Evolutionary conservation across 108 stramenopile species (phyloP).

Genomic region (Nitzschia sp.): DNA sequence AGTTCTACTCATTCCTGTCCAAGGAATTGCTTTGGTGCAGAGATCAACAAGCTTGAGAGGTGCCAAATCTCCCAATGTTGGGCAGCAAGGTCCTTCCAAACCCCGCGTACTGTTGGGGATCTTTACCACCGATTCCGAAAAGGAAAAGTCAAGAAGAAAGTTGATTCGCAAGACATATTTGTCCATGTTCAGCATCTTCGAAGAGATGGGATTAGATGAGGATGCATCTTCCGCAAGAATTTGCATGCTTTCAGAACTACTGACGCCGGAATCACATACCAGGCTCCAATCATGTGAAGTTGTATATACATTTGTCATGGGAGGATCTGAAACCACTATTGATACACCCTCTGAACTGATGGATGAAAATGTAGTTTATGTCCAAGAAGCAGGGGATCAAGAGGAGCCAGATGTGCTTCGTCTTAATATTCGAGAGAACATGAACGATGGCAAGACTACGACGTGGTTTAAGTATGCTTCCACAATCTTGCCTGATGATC

Average conservation of each 20-base stretch:
- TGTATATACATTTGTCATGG: conserved; percentile 42
- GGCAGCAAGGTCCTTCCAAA: neutral
- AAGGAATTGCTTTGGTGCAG: too few species aligned
- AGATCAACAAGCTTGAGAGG: too few species aligned
- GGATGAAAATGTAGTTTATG: conserved; percentile 4
- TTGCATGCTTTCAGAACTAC: conserved; percentile 10
- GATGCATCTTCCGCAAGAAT: neutral
- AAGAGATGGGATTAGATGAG: neutral
- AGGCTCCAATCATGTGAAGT: conserved; percentile 27
- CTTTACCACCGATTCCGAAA: conserved; percentile 4
- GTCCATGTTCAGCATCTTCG: neutral
- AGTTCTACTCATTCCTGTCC: too few species aligned
- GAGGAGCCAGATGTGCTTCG: conserved; percentile 12
- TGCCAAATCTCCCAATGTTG: too few species aligned
- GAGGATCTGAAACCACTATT: conserved; percentile 1
- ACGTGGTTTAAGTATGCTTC: conserved; percentile 32
- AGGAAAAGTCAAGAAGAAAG: conserved; percentile 9
- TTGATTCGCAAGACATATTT: conserved; percentile 19
- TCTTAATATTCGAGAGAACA: conserved; percentile 38
- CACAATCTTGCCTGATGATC: conserved; percentile 3
- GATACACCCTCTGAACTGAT: conserved; percentile 16
- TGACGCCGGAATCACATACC: neutral
- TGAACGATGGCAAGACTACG: conserved; percentile 30
- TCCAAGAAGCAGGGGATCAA: neutral
- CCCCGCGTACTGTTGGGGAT: conserved; percentile 12